Conservation (phyloP, 345 rosid genomes). For the Melastoma malabathricum region DNA sequence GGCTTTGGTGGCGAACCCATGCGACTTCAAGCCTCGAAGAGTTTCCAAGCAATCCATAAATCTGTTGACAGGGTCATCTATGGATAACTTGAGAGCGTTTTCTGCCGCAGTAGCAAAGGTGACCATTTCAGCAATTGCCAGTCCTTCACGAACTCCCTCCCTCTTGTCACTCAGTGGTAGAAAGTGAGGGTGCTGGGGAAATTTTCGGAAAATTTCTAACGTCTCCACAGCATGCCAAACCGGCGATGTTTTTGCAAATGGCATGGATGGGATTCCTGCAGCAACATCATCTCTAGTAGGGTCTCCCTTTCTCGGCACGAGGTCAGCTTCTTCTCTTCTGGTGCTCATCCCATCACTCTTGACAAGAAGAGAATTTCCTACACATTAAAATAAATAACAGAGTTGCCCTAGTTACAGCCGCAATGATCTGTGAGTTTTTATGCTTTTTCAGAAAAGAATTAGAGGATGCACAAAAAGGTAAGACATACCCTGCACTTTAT, state of each 20-base stretch:
- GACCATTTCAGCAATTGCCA: conserved; percentile 24
- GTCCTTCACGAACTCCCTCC: conserved; percentile 21
- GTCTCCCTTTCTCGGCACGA: not conserved
- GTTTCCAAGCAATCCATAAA: conserved; percentile 13
- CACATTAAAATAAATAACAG: not conserved
- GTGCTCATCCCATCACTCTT: not conserved
- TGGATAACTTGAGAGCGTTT: conserved; percentile 11
- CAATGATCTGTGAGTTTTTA: too few relatives aligned
- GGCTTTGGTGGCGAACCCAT: conserved; percentile 18
- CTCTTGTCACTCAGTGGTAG: conserved; percentile 10
- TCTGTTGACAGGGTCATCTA: conserved; percentile 5
- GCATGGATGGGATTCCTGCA: not conserved
- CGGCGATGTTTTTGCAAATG: conserved; percentile 12
- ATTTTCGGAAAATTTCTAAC: conserved; percentile 14
- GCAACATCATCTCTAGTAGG: not conserved
- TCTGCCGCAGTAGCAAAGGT: conserved; percentile 16
- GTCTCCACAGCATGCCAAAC: conserved; percentile 15
- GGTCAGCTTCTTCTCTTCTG: not conserved
- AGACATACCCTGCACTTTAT: too few relatives aligned
- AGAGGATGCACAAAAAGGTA: too few relatives aligned
- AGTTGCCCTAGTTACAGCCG: too few relatives aligned
- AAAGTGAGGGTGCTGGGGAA: conserved; percentile 29
- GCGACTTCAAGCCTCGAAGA: conserved; percentile 13
- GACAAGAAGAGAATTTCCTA: conserved; percentile 2
- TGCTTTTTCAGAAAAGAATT: too few relatives aligned